A percentile compares a stretch with the other conserved stretches of the same genome.
These are phyloP conservation scores for Penium margaritaceum DNA, from an alignment of 139 green algal genomes.

Conservation along the genomic window DNA sequence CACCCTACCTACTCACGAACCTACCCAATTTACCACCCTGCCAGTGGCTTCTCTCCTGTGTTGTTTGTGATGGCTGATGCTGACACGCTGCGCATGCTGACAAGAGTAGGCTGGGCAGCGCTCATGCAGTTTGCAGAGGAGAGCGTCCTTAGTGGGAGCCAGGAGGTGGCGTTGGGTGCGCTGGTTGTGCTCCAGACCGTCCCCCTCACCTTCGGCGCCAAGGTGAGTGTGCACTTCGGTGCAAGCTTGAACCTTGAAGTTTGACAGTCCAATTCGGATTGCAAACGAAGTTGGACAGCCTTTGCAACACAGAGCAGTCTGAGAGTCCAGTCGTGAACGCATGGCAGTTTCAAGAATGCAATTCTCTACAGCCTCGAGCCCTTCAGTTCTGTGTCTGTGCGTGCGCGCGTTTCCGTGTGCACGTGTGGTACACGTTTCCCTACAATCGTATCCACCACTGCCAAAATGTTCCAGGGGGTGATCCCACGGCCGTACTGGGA, in stretches of 20 bases:
- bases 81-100: too few relatives aligned
- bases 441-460: neutral
- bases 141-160: constrained; percentile 57
- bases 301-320: too few relatives aligned
- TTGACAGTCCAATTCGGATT: too few relatives aligned
- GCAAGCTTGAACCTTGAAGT: neutral
- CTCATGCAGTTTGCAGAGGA: constrained; percentile 68
- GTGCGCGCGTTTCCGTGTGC: too few relatives aligned
- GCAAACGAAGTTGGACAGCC: too few relatives aligned
- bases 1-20: too few relatives aligned
- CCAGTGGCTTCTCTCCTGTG: too few relatives aligned
- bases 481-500: constrained; percentile 41
- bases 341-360: too few relatives aligned
- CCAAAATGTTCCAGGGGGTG: constrained; percentile 11
- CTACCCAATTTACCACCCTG: too few relatives aligned
- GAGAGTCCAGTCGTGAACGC: too few relatives aligned
- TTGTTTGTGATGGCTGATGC: constrained; percentile 1
- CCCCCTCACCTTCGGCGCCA: constrained; percentile 42
- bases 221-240: neutral
- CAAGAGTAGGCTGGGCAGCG: constrained; percentile 59
- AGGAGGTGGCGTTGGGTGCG: constrained; percentile 62
- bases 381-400: too few relatives aligned
- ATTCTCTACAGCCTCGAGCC: too few relatives aligned
- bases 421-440: neutral
- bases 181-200: constrained; percentile 55